Base-by-base conservation (phyloP, 495 filamentous ascomycete genomes). In the Echria macrotheca region DNA sequence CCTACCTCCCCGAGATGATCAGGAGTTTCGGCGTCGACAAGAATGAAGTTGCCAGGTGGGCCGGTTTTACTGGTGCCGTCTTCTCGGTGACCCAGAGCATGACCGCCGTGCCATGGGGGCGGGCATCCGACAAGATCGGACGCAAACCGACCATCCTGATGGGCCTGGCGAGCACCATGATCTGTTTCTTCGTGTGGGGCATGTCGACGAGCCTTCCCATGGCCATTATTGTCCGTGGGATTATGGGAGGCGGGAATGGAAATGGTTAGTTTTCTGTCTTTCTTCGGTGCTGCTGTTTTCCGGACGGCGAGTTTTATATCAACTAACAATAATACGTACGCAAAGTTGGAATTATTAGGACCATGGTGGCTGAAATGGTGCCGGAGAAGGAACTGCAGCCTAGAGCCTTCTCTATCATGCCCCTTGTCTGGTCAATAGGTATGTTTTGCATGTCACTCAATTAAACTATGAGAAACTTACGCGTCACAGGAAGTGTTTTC, bases 1-100 rank as follows among this genome's bases (percentile, higher is more conserved):
- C 91, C 12, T 97, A 97, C 63, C 76, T 97, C 29, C 87, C 86
- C 19, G 91, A 90, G 69, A 89, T 95, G 83, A 86, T 93, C 43
- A 78, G 84, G 53, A 81, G 76, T 67, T 85, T 95, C 50, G 81
- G 82, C 14, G 75, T 94, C n/a, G 74, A 81, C 19, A 73, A 80
- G 50, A 74, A 80, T 40, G 74, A 89, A 19, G 76, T 95, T 37
- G 87, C 84, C 39, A 81, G 80, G 75, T 91, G 85, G 83, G 85
- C 83, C 10, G 71, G 87, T 25, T 71, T 90, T 53, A 80, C 81
- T 0, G 82, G 81, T 2, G 82, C 86, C 47, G 71, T 85, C 53
- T 88, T 90, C 69, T 87, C 83, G 18, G 61, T 85, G 41, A 77
- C 74, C 44, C 89, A 90, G 66, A 85, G 79, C 52, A 38, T 78